Conservation (phyloP, 179 eudicot species). For the Spergularia azorica region DNA sequence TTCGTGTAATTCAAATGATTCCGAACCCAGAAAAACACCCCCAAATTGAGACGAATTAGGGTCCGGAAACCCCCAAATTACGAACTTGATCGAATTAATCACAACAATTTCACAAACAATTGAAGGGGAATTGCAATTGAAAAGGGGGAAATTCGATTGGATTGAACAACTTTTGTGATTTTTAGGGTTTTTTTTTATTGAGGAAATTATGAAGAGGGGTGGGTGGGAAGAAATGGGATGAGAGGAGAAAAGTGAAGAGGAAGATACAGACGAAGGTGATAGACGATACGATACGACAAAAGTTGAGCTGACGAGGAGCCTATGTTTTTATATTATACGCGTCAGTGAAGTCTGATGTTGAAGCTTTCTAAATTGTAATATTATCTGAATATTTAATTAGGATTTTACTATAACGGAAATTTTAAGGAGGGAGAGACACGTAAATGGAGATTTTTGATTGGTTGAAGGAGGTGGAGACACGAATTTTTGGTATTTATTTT, state of each 20-base stretch:
- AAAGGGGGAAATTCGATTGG: not conserved
- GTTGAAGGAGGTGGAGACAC: constrained; percentile 1
- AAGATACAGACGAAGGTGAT: not conserved
- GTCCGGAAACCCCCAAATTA: not conserved
- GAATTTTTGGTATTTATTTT: not conserved
- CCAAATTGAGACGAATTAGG: not conserved
- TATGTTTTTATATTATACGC: constrained; percentile 6
- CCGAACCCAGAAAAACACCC: not conserved
- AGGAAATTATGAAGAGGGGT: not conserved
- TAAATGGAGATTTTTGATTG: constrained; percentile 7
- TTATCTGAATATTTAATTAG: too few relatives aligned
- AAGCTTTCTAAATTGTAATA: not conserved
- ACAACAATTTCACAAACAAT: too few relatives aligned
- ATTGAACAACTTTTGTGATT: not conserved
- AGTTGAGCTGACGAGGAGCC: not conserved
- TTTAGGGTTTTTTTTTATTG: constrained; percentile 6
- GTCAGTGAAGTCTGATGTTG: constrained; percentile 2
- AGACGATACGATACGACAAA: not conserved
- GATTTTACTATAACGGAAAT: not conserved
- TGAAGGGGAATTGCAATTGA: not conserved
- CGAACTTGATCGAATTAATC: not conserved
- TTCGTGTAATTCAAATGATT: not conserved
- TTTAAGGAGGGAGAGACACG: not conserved
- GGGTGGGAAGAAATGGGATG: not conserved
- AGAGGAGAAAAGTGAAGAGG: not conserved